A percentile compares a stretch with the other conserved stretches of the same genome.
phyloP scores from a whole-genome alignment of 495 filamentous ascomycete genomes.

The Achaetomiella virescens region DNA sequence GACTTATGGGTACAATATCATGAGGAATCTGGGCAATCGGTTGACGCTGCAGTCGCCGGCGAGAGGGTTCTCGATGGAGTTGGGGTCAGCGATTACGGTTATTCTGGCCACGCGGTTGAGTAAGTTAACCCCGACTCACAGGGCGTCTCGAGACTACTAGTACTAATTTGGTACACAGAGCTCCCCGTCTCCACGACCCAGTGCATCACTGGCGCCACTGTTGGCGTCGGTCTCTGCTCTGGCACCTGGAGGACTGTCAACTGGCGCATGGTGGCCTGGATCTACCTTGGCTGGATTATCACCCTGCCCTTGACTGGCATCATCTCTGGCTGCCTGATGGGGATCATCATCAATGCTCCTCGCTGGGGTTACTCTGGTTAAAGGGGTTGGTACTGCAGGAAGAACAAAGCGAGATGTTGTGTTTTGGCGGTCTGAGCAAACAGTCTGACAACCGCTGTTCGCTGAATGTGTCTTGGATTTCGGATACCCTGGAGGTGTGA shows the following conservation, averaged over 20 bases:
- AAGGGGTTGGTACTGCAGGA: no score
- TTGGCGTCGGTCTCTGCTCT: conserved; percentile 59
- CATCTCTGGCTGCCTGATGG: conserved; percentile 52
- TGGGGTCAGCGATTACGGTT: conserved; percentile 63
- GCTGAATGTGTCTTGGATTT: background rate
- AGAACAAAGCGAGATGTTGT: background rate
- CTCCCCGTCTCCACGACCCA: conserved; percentile 56
- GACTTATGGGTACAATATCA: conserved; percentile 69
- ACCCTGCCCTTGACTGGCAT: conserved; percentile 53
- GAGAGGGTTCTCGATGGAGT: conserved; percentile 62
- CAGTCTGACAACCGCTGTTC: no score
- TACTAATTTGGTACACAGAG: conserved; percentile 11
- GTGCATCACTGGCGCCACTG: conserved; percentile 56
- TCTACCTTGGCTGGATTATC: conserved; percentile 53
- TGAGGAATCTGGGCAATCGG: conserved; percentile 61
- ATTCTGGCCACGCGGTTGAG: conserved; percentile 57
- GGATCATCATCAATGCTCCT: conserved; percentile 53
- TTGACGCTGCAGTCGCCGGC: conserved; percentile 64
- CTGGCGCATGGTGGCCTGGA: conserved; percentile 53
- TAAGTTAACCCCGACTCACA: conserved; percentile 11
- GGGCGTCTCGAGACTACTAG: background rate
- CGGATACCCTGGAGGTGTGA: background rate
- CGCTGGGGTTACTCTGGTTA: conserved; percentile 21
- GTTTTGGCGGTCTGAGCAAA: no score
- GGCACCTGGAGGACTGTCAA: conserved; percentile 53